Evolutionary conservation across 108 stramenopile genomes (phyloP), one percentile per base, ranked within the genome.

Genomic region (Mediolabrus comicus): DNA sequence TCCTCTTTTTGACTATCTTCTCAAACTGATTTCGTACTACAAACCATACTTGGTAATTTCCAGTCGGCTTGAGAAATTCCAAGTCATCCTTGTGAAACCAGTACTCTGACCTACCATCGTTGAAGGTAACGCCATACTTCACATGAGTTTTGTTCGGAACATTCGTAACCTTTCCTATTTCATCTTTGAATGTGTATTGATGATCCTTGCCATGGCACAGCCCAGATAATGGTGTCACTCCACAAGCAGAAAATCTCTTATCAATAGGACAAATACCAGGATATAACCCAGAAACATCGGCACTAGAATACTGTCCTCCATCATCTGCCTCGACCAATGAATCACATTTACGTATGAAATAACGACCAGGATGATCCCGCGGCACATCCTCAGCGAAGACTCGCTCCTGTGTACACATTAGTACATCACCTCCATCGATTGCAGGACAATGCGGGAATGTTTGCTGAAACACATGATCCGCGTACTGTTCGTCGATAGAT

Each of bases 21-120:
- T 85, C 83, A 65, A 75, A 76, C 27, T 69, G 67, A 19, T 85
- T 87, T 29, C 84, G 51, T 32, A 83, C 71, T 0, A 88, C 87
- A 65, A 67, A 88, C 87, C 84, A 88, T 11, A 91, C 33, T 79
- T 91, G 82, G 63, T 88, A 88, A 62, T 84, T 88, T 16, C 64
- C 41, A 29, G 70, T 64, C 14, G 72, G 77, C 43, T 84, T 77
- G 3, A 80, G 67, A 33, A 91, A 57, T 46, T 84, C 79, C 17
- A 91, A 33, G 26, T 89, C 84, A 14, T 70, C 52, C 25, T 55
- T 60, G 31, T 36, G 30, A 67, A 89, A 89, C 34, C 53, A 62
- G 83, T 91, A 91, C 28, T 57, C 27, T 34, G 90, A 83, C 4
- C 90, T 30, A 24, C 84, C 83, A 61, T 86, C 55, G 69, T 89